Evolutionary conservation across 139 green algal genomes (phyloP).

Genomic region (Asterochloris erici): DNA sequence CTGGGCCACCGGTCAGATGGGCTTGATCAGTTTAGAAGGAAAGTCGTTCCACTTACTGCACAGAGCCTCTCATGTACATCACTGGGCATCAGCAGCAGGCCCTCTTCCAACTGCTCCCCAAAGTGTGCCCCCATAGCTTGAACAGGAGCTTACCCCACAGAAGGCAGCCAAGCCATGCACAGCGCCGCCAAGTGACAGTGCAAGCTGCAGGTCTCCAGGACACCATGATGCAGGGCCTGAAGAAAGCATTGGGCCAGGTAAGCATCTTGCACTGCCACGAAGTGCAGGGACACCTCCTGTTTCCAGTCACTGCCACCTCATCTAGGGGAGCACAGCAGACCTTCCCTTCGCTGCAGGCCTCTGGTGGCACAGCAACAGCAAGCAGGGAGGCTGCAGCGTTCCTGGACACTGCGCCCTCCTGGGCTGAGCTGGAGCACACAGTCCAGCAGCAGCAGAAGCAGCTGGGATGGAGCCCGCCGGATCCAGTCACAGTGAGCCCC

Average conservation of each 20-base stretch:
- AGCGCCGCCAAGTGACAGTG: neutral
- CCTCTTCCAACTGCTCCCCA: too few relatives aligned
- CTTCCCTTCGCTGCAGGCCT: neutral
- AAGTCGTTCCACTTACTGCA: too few relatives aligned
- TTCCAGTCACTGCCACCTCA: neutral
- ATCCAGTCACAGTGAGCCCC: constrained; percentile 35
- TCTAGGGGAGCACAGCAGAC: neutral
- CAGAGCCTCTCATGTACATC: too few relatives aligned
- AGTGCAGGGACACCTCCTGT: neutral
- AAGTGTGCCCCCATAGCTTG: too few relatives aligned
- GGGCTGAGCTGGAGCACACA: constrained; percentile 53
- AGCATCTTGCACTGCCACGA: neutral
- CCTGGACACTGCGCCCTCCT: constrained; percentile 58
- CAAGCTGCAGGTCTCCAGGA: neutral
- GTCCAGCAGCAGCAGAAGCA: constrained; percentile 31
- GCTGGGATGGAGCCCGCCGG: constrained; percentile 12
- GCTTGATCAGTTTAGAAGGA: too few relatives aligned
- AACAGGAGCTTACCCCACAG: too few relatives aligned
- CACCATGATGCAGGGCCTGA: constrained; percentile 8
- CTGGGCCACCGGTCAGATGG: too few relatives aligned
- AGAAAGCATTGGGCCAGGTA: constrained; percentile 13
- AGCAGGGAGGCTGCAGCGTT: constrained; percentile 28
- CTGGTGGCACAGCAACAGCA: neutral
- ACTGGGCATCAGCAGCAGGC: too few relatives aligned
- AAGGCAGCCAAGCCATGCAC: too few relatives aligned